phyloP scores from a whole-genome alignment of 257 asterid species.

The Solanum pinnatisectum region DNA sequence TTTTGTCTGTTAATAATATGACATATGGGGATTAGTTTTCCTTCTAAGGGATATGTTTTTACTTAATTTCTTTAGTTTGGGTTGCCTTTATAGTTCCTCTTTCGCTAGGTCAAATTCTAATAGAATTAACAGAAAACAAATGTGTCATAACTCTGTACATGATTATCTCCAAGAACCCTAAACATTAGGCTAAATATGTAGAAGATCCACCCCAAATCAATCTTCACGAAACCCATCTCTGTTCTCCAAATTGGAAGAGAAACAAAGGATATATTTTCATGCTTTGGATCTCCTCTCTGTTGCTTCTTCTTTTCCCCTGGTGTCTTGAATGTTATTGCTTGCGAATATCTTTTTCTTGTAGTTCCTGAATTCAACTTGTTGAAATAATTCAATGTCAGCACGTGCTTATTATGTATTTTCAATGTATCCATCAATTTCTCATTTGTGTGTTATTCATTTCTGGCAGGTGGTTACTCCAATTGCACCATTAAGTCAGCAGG shows the following conservation, averaged over 20 bases:
- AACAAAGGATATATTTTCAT: neutral
- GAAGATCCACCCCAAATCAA: neutral
- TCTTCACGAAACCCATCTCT: neutral
- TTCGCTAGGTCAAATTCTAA: neutral
- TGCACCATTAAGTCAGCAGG: conserved; percentile 99
- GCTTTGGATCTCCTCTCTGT: neutral
- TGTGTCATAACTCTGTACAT: neutral
- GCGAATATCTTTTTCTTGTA: neutral
- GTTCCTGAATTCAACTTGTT: neutral
- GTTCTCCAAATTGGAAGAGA: neutral
- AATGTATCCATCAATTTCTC: neutral
- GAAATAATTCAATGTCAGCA: neutral
- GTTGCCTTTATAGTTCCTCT: neutral
- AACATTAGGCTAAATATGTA: neutral
- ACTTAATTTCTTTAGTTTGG: neutral
- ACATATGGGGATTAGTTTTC: neutral
- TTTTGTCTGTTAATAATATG: neutral
- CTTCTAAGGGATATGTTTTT: neutral
- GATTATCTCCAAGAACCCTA: neutral
- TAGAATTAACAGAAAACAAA: neutral
- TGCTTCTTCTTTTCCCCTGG: neutral
- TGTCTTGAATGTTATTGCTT: neutral
- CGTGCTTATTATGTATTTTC: neutral
- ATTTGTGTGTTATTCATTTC: conserved; percentile 1
- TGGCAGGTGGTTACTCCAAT: conserved; percentile 98